Percentiles rank a stretch among this genome's conserved stretches.
Evolutionary conservation across 164 flowering plant species (phyloP).

Genomic region (Chloranthus sessilifolius): DNA sequence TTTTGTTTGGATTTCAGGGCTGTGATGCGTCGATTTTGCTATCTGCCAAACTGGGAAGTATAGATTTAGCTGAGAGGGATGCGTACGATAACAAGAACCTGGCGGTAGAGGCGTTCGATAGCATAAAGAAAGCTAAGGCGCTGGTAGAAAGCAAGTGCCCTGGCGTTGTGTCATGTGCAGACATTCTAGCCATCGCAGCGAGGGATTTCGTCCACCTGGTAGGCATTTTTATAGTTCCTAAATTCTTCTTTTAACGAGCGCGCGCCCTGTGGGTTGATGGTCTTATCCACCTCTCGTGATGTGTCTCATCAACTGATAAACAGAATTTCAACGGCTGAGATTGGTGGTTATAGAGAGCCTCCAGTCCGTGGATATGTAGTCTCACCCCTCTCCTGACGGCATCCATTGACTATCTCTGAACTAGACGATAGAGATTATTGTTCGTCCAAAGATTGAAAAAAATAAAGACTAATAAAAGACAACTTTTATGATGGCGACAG

Average conservation of each 20-base stretch:
- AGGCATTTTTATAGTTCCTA: not conserved
- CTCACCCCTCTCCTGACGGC: too few relatives aligned
- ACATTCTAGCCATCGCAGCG: conserved; percentile 84
- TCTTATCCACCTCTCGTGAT: too few relatives aligned
- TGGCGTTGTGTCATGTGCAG: conserved; percentile 90
- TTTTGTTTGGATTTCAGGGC: conserved; percentile 47
- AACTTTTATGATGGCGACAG: too few relatives aligned
- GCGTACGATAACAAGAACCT: conserved; percentile 61
- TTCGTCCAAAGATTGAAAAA: too few relatives aligned
- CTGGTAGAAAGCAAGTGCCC: conserved; percentile 82
- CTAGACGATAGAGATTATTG: too few relatives aligned
- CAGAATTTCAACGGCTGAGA: too few relatives aligned
- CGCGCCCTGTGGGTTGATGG: conserved; percentile 4
- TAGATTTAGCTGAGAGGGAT: conserved; percentile 58
- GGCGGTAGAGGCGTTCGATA: conserved; percentile 54
- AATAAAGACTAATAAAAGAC: too few relatives aligned
- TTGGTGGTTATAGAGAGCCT: too few relatives aligned
- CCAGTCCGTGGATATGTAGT: too few relatives aligned
- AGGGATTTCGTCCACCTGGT: conserved; percentile 88
- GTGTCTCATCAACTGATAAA: too few relatives aligned
- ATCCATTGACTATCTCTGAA: too few relatives aligned
- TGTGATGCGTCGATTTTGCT: conserved; percentile 87
- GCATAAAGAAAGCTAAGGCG: conserved; percentile 55
- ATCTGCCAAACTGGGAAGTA: conserved; percentile 42
- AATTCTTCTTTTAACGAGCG: not conserved